Percentiles rank a stretch among this genome's conserved stretches.
Evolutionary conservation across 768 basidiomycete genomes (phyloP).

Genomic region (Auricularia heimuer): DNA sequence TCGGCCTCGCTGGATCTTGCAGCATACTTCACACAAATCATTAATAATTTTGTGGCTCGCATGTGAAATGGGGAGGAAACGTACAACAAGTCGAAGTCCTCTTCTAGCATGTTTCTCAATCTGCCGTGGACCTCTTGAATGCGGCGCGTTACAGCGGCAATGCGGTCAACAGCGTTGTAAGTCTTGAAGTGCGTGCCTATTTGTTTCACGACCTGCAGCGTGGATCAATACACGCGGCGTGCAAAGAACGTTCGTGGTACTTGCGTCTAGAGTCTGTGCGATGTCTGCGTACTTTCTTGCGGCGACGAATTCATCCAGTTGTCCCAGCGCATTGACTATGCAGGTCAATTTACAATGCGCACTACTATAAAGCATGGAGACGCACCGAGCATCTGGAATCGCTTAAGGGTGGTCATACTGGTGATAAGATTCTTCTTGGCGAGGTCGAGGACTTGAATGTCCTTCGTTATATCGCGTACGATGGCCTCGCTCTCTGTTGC

Average conservation of each 20-base stretch:
- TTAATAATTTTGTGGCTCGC: not conserved
- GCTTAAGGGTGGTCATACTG: constrained; percentile 82
- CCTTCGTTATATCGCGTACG: constrained; percentile 88
- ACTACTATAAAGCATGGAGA: constrained; percentile 5
- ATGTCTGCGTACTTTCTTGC: constrained; percentile 77
- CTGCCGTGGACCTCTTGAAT: constrained; percentile 78
- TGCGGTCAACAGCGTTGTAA: constrained; percentile 64
- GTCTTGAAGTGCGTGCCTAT: constrained; percentile 73
- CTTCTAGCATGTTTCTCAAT: constrained; percentile 69
- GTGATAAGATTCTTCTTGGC: constrained; percentile 88
- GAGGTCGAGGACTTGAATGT: constrained; percentile 88
- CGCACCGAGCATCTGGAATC: constrained; percentile 90
- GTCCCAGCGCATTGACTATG: constrained; percentile 71
- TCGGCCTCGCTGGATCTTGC: constrained; percentile 60
- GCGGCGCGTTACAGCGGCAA: constrained; percentile 67
- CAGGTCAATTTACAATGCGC: not conserved
- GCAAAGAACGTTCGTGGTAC: constrained; percentile 23
- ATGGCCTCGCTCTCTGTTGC: constrained; percentile 96
- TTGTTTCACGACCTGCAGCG: constrained; percentile 71
- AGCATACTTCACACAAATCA: constrained; percentile 46
- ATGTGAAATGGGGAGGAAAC: constrained; percentile 21
- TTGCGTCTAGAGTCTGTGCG: constrained; percentile 66
- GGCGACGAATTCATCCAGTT: constrained; percentile 67
- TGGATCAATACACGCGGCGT: not conserved
- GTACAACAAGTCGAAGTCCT: constrained; percentile 88